These are phyloP conservation scores for Lentinus polychrous DNA, from an alignment of 1,284 basidiomycete genomes.

Conservation along the genomic window DNA sequence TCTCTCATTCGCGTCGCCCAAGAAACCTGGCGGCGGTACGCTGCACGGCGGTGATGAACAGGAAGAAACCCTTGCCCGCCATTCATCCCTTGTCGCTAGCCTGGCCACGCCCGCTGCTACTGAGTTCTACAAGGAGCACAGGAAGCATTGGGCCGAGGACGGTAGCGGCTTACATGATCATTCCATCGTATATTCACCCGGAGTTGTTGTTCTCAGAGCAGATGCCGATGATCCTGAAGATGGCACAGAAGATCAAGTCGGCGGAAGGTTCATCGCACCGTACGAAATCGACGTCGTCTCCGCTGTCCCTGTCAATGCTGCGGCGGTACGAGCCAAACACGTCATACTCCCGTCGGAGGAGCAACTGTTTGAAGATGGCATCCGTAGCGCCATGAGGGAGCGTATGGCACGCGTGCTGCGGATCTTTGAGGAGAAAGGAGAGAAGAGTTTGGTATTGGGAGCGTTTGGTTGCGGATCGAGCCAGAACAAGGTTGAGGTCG, in stretches of 20 bases:
- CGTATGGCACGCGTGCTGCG: slow-evolving; percentile 37
- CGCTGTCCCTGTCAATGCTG: slow-evolving; percentile 37
- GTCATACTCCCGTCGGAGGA: slow-evolving; percentile 28
- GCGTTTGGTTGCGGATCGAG: slow-evolving; percentile 41
- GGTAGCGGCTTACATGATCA: slow-evolving; percentile 37
- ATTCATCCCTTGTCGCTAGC: slow-evolving; percentile 37
- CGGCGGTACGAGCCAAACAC: slow-evolving; percentile 34
- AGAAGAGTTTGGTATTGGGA: slow-evolving; percentile 38
- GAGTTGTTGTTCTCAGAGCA: slow-evolving; percentile 40
- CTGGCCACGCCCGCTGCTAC: slow-evolving; percentile 31
- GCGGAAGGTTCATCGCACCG: slow-evolving; percentile 32
- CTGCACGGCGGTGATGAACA: slow-evolving; percentile 41
- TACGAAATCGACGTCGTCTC: slow-evolving; percentile 40
- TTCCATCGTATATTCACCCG: slow-evolving; percentile 44
- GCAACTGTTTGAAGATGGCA: slow-evolving; percentile 31
- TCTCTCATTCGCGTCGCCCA: slow-evolving; percentile 40
- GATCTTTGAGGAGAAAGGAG: slow-evolving; percentile 38
- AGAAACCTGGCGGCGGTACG: slow-evolving; percentile 40
- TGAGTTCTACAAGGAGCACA: slow-evolving; percentile 38
- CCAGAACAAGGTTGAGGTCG: slow-evolving; percentile 36
- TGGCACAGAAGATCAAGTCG: slow-evolving; percentile 18
- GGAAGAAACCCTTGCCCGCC: slow-evolving; percentile 38
- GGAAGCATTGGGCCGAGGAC: slow-evolving; percentile 25
- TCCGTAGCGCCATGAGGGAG: slow-evolving; percentile 32
- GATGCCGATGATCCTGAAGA: slow-evolving; percentile 26